Percentiles rank a stretch among this genome's conserved stretches.
Evolutionary conservation across 768 basidiomycete species (phyloP).

Genomic region (Floccularia luteovirens): DNA sequence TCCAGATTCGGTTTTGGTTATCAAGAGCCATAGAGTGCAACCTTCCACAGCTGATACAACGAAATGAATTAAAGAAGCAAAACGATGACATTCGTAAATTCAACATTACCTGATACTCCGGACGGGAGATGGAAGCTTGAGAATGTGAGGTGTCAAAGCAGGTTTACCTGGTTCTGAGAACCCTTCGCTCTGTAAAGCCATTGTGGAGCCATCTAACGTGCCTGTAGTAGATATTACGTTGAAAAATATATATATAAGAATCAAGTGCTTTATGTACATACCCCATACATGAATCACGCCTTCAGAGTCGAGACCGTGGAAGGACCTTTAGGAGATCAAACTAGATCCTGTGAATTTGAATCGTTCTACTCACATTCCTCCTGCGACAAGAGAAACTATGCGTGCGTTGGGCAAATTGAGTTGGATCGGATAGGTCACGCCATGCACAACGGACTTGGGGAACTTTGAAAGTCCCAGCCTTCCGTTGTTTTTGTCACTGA

Average conservation of each 20-base stretch:
- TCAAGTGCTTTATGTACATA: slow-evolving; percentile 18
- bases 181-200: slow-evolving; percentile 39
- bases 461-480: slow-evolving; percentile 48
- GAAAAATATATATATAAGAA: not conserved
- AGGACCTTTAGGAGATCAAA: slow-evolving; percentile 49
- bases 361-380: slow-evolving; percentile 61
- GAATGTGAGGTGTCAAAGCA: slow-evolving; percentile 45
- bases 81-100: slow-evolving; percentile 1
- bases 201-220: slow-evolving; percentile 41
- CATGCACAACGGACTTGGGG: slow-evolving; percentile 23
- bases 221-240: slow-evolving; percentile 31
- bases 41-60: slow-evolving; percentile 59
- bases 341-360: slow-evolving; percentile 2
- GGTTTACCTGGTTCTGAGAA: slow-evolving; percentile 46
- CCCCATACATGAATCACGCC: slow-evolving; percentile 82
- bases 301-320: slow-evolving; percentile 74
- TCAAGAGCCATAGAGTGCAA: slow-evolving; percentile 66
- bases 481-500: slow-evolving; percentile 53
- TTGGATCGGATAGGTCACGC: slow-evolving; percentile 57
- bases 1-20: slow-evolving; percentile 55
- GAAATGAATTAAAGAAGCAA: slow-evolving; percentile 1
- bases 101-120: slow-evolving; percentile 53
- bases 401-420: slow-evolving; percentile 52
- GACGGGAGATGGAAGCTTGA: slow-evolving; percentile 51
- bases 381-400: slow-evolving; percentile 68